Conservation (phyloP, 73 alveolate species). For the Paramecium pentaurelia region DNA sequence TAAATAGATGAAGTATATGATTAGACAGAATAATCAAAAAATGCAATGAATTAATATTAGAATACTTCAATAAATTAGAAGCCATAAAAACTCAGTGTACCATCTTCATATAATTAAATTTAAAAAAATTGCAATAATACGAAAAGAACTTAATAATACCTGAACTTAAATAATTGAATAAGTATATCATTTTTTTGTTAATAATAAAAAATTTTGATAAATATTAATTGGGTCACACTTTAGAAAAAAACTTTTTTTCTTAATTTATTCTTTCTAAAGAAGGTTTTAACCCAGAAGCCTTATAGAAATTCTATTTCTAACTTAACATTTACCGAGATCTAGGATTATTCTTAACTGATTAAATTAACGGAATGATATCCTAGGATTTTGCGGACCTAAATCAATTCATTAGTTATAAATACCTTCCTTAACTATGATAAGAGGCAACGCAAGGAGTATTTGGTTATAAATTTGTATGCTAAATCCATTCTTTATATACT, state of each 20-base stretch:
- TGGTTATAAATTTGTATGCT: neutral
- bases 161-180: neutral
- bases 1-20: neutral
- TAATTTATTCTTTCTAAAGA: neutral
- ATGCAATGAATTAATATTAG: neutral
- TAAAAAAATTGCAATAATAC: neutral
- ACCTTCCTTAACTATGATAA: constrained; percentile 48
- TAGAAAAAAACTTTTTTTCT: constrained; percentile 33
- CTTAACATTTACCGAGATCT: neutral
- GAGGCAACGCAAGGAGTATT: constrained; percentile 33
- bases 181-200: neutral
- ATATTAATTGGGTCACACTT: neutral
- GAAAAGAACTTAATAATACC: neutral
- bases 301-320: neutral
- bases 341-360: constrained; percentile 26
- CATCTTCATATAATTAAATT: neutral
- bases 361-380: neutral
- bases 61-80: neutral
- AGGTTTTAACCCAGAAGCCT: neutral
- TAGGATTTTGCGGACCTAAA: constrained; percentile 22
- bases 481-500: constrained; percentile 18
- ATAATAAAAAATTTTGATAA: neutral
- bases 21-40: neutral
- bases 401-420: neutral
- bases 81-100: neutral